Evolutionary conservation across 2,329 filamentous ascomycete genomes (phyloP), one percentile per base, ranked within the genome.

Genomic region (Talaromyces sp.): DNA sequence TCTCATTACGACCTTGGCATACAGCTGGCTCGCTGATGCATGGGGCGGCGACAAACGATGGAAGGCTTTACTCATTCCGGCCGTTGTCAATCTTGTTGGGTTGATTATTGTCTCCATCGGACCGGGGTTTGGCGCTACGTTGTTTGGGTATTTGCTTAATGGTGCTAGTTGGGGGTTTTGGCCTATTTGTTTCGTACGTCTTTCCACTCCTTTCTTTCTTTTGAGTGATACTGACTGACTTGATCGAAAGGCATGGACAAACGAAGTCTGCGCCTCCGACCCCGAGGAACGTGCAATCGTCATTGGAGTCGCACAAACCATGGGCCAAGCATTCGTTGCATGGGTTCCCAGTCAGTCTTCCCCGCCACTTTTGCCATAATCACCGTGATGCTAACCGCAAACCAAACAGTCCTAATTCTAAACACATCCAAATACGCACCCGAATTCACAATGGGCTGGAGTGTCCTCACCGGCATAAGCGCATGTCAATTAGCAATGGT

Each of bases 231-330:
- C 28, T 48, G 10, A 48, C 28, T 33, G 13, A 28, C 7, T 7
- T n/a, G n/a, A 8, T 31, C 22, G 9, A 17, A 31, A 61, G 61
- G 57, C 60, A 52, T 62, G 60, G 60, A 59, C 58, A 10, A 62
- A 62, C 36, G 60, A 62, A 41, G 45, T 62, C n/a, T 62, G 60
- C 54, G 61, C 63, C 13, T 64, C 64, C 28, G 65, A 68, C 57
- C 63, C 63, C 22, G 66, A 68, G 53, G 66, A 68, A 60, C 60
- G 66, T 17, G 60, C 60, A 17, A 62, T 62, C 7, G 60, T 62
- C 25, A 62, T 62, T 35, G 60, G 60, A 7, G 62, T 64, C 3
- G 58, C 60, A 4, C 60, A 63, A 28, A 63, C 63, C 6, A 60
- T 64, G 25, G 63, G 63, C 17, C 60, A 64, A 31, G 63, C 62